Conservation (phyloP, 2,329 filamentous ascomycete genomes). For the Pyricularia sp. region DNA sequence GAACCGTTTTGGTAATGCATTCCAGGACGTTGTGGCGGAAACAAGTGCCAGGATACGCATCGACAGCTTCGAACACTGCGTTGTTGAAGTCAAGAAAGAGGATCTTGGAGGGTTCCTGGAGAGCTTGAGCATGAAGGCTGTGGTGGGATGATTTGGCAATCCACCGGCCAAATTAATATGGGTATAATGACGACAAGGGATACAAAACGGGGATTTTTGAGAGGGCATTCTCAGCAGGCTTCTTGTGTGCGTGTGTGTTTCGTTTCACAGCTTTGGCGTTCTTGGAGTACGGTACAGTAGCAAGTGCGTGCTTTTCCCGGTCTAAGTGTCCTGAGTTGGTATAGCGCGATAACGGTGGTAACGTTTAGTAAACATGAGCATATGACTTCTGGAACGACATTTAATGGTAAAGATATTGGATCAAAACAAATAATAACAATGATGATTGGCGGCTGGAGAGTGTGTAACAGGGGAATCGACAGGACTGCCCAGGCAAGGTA, state of each 20-base stretch:
- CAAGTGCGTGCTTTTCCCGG: neutral
- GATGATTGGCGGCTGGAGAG: neutral
- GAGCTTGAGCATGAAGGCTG: constrained; percentile 81
- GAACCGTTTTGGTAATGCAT: constrained; percentile 90
- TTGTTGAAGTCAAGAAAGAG: constrained; percentile 96
- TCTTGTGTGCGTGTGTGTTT: no score
- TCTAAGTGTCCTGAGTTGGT: neutral
- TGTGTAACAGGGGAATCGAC: neutral
- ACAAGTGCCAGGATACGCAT: constrained; percentile 84
- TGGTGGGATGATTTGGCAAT: constrained; percentile 47
- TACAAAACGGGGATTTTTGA: neutral
- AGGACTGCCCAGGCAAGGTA: neutral
- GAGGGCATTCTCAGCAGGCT: neutral
- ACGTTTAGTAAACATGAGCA: neutral
- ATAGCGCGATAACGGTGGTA: neutral
- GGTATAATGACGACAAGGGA: neutral
- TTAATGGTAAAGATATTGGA: neutral
- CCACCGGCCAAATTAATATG: neutral
- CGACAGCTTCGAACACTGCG: constrained; percentile 95
- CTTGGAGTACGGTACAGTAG: neutral
- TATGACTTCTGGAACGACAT: neutral
- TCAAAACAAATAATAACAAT: neutral
- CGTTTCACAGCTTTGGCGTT: constrained; percentile 5
- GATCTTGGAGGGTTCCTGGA: constrained; percentile 87
- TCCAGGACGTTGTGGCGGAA: constrained; percentile 88